Conservation (phyloP, 179 eudicot genomes). For the Dionaea muscipula region DNA sequence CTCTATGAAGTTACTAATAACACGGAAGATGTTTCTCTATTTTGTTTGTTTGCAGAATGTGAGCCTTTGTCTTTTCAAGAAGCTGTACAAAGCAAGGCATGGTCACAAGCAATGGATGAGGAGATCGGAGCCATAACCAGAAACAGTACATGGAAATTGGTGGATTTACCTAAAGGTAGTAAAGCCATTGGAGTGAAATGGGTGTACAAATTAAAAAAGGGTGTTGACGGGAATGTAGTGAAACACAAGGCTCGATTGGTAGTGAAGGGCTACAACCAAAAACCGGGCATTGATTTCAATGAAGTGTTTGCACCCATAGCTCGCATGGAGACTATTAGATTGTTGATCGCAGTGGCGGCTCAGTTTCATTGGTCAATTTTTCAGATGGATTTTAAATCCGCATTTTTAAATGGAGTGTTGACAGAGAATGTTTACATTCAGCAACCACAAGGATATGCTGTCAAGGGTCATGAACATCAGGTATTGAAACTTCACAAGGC, state of each 20-base stretch:
- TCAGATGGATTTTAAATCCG: no score
- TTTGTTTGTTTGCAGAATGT: neutral
- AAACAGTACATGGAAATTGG: neutral
- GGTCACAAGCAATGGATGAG: neutral
- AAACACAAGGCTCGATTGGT: constrained; percentile 10
- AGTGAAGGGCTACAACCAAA: constrained; percentile 6
- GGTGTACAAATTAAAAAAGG: constrained; percentile 6
- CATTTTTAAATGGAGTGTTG: no score
- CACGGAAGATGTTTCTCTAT: neutral
- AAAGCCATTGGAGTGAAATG: constrained; percentile 4
- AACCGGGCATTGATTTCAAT: neutral
- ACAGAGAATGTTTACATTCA: no score
- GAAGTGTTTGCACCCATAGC: neutral
- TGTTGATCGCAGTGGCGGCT: no score
- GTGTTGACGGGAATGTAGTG: constrained; percentile 2
- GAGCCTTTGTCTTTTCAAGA: neutral
- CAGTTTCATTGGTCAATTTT: no score
- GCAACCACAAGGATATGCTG: no score
- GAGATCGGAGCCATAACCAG: neutral
- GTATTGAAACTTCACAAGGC: no score
- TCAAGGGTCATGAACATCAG: no score
- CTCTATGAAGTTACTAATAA: neutral
- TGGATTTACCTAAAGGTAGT: neutral
- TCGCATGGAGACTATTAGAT: no score
- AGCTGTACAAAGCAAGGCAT: neutral